A percentile compares a stretch with the other conserved stretches of the same genome.
Conservation (phyloP, 2,329 filamentous ascomycete species). For the Pezizomycotina sp. region DNA sequence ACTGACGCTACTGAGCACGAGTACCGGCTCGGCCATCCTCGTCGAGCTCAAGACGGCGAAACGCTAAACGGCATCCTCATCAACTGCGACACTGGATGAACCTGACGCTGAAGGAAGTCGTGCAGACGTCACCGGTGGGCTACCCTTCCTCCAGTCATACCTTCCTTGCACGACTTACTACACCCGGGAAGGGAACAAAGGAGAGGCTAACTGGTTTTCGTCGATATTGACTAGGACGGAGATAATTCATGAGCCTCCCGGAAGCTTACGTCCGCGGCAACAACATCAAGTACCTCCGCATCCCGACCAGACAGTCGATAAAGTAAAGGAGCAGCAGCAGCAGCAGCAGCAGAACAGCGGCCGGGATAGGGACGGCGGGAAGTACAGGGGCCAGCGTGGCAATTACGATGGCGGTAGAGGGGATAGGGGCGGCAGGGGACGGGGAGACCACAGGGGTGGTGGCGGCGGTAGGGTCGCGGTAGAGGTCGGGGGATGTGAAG, state of each 20-base stretch:
- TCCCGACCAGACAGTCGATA: conserved; percentile 94
- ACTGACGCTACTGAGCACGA: conserved; percentile 76
- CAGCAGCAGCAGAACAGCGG: conserved; percentile 39
- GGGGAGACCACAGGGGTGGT: conserved; percentile 39
- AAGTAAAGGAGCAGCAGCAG: conserved; percentile 83
- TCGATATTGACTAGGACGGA: conserved; percentile 14
- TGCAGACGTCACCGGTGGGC: conserved; percentile 72
- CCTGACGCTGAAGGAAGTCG: conserved; percentile 86
- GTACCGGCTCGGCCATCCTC: conserved; percentile 94
- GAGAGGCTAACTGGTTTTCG: too few relatives aligned
- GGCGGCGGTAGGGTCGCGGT: conserved; percentile 36
- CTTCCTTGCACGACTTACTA: too few relatives aligned
- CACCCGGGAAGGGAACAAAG: too few relatives aligned
- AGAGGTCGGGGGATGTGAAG: conserved; percentile 27
- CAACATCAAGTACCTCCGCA: conserved; percentile 96
- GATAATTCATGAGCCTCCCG: conserved; percentile 76
- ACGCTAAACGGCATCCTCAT: conserved; percentile 92
- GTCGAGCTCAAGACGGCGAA: conserved; percentile 94
- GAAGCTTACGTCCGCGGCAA: conserved; percentile 96
- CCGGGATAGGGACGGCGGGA: conserved; percentile 25
- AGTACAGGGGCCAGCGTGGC: conserved; percentile 22
- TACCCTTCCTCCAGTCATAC: neutral
- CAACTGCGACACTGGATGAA: conserved; percentile 99
- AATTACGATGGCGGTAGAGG: too few relatives aligned
- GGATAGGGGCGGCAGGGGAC: conserved; percentile 42